phyloP scores from a whole-genome alignment of 495 filamentous ascomycete species.

The Neurospora sp. region DNA sequence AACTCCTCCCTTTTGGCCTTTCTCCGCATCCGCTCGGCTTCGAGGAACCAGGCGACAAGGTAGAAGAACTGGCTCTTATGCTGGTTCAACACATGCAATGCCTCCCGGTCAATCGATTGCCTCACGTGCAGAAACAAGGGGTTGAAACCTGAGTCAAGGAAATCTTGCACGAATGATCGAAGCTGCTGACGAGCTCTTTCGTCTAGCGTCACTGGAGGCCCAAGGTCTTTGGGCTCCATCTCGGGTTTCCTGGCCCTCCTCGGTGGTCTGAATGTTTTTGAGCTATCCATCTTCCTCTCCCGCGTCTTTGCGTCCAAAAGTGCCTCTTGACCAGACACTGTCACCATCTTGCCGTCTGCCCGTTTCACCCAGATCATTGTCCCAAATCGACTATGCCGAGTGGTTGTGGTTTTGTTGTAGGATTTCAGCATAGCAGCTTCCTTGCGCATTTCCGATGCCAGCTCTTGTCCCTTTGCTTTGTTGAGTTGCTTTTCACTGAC shows the following conservation, averaged over 20 bases:
- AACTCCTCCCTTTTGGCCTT: conserved; percentile 37
- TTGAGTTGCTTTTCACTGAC: conserved; percentile 62
- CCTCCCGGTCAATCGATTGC: conserved; percentile 84
- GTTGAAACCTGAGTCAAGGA: conserved; percentile 92
- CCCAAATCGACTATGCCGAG: conserved; percentile 87
- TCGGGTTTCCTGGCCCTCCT: conserved; percentile 52
- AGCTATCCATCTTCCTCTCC: conserved; percentile 79
- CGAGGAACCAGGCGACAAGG: conserved; percentile 85
- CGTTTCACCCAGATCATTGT: conserved; percentile 96
- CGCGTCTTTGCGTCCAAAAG: conserved; percentile 62
- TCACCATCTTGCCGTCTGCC: conserved; percentile 68
- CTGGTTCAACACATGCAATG: conserved; percentile 62
- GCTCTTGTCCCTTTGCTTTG: conserved; percentile 58
- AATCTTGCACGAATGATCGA: conserved; percentile 78
- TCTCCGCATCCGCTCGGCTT: conserved; percentile 73
- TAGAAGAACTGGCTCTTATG: conserved; percentile 86
- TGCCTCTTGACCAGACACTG: conserved; percentile 78
- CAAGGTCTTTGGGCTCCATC: conserved; percentile 63
- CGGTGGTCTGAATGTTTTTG: conserved; percentile 83
- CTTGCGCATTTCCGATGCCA: conserved; percentile 60
- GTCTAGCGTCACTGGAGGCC: conserved; percentile 57
- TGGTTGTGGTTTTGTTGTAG: conserved; percentile 70
- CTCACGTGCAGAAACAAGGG: conserved; percentile 80
- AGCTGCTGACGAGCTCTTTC: conserved; percentile 59
- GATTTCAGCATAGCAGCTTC: conserved; percentile 71